Conservation (phyloP, 73 alveolate genomes). For the Tetrahymena borealis region DNA sequence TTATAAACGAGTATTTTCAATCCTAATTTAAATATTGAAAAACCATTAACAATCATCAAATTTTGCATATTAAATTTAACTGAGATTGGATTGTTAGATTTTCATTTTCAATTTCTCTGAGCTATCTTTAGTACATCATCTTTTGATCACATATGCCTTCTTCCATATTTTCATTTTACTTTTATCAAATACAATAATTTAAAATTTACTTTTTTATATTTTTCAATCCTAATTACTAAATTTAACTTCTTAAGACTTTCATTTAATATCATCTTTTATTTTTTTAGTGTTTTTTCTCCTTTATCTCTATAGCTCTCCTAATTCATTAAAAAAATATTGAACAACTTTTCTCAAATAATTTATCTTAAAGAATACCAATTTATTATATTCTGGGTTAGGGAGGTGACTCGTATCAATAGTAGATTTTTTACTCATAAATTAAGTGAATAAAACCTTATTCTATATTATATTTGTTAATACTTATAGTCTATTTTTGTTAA, state of each 20-base stretch:
- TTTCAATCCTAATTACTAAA: not conserved
- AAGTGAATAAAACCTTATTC: no score
- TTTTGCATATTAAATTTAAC: not conserved
- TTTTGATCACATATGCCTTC: not conserved
- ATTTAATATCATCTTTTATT: not conserved
- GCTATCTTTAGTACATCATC: not conserved
- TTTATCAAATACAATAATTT: not conserved
- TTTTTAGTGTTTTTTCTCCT: not conserved
- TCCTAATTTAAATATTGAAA: not conserved
- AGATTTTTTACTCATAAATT: not conserved
- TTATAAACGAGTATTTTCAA: not conserved
- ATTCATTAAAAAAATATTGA: not conserved
- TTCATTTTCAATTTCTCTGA: not conserved
- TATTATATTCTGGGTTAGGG: not conserved
- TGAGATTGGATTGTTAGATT: not conserved
- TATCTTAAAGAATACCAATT: not conserved
- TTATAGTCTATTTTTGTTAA: not conserved
- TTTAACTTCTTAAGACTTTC: not conserved
- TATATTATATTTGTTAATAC: no score
- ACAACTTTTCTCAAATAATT: not conserved
- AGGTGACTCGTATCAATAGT: not conserved
- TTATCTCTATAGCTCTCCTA: not conserved
- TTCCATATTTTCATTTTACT: not conserved
- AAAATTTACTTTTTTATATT: not conserved
- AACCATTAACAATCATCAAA: not conserved